These are phyloP conservation scores for Saccharum hybrid DNA, from an alignment of 202 grass and related monocot species.

Conservation along the genomic window DNA sequence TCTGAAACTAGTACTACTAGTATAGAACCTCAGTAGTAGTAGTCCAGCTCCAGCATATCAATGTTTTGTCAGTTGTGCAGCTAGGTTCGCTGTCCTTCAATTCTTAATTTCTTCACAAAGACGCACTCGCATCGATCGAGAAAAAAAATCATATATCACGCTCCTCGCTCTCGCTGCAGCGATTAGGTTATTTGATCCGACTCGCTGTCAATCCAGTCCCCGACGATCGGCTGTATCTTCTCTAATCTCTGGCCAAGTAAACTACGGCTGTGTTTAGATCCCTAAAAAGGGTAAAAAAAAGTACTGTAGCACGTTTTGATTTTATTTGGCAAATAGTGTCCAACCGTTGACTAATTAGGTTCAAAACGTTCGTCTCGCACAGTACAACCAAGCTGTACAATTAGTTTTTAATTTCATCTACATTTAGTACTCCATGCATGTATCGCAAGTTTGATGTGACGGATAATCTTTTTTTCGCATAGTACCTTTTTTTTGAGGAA, in stretches of 20 bases:
- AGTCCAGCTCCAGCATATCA: not conserved
- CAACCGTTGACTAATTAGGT: no score
- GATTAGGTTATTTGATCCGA: slow-evolving; percentile 17
- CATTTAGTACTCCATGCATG: no score
- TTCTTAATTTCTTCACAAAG: slow-evolving; percentile 19
- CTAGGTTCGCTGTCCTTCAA: slow-evolving; percentile 17
- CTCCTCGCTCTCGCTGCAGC: not conserved
- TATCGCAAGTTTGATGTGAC: no score
- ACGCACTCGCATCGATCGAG: not conserved
- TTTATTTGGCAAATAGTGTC: no score
- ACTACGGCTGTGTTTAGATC: no score
- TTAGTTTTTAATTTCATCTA: no score
- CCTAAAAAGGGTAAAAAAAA: no score
- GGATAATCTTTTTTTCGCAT: no score
- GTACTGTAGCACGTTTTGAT: no score
- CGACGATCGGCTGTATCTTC: slow-evolving; percentile 20
- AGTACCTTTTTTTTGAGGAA: no score
- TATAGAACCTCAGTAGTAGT: slow-evolving; percentile 21
- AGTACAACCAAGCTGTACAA: no score
- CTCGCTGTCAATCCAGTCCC: slow-evolving; percentile 36
- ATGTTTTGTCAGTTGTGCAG: slow-evolving; percentile 38
- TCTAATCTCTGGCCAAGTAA: slow-evolving; percentile 48
- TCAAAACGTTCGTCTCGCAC: no score
- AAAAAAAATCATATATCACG: not conserved
- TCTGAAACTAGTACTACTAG: slow-evolving; percentile 30